Evolutionary conservation across 768 basidiomycete species (phyloP), one percentile per base, ranked within the genome.

Genomic region (Collybiopsis confluens): DNA sequence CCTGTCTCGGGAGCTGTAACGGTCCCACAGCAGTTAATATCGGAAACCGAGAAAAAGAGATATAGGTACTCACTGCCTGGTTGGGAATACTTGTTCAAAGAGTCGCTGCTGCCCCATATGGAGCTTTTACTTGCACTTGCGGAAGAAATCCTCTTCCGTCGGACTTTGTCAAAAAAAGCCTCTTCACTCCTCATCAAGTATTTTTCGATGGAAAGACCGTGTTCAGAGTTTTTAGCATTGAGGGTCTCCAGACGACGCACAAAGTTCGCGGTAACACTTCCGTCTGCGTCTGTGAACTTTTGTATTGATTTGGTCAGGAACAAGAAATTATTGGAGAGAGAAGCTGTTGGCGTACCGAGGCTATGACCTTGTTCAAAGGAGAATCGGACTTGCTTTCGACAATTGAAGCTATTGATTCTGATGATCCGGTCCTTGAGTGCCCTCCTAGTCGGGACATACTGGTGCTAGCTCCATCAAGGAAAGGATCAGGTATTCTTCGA

Each of bases 281-380:
- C 94, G 65, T 96, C 92, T 1, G 90, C 78, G 67, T 96, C 94
- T 20, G 94, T 96, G 70, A 97, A 97, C 88, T 93, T 49, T 13
- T 50, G 28, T 26, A 37, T 36, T 45, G 56, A 52, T 46, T 52
- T 23, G 36, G 45, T 55, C 45, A 43, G 24, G 51, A 18, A n/a
- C 30, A 2, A 28, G 35, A 16, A n/a, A 0, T 24, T 38, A 38
- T 23, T 41, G 24, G 28, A 36, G 28, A 43, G 13, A 4, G n/a
- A 23, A 58, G 18, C 41, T 45, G 10, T 11, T 33, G 9, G 70
- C 81, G 59, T 62, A 92, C 90, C 56, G 92, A 87, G 50, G 87
- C 87, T 62, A 92, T 91, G 10, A 93, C 92, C 70, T 95, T 96
- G 74, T 97, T 97, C 55, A 96, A 73, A 10, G 94, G 93, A 21